These are phyloP conservation scores for Leishmania gerbilli DNA, from an alignment of 208 protist species.

Conservation along the genomic window DNA sequence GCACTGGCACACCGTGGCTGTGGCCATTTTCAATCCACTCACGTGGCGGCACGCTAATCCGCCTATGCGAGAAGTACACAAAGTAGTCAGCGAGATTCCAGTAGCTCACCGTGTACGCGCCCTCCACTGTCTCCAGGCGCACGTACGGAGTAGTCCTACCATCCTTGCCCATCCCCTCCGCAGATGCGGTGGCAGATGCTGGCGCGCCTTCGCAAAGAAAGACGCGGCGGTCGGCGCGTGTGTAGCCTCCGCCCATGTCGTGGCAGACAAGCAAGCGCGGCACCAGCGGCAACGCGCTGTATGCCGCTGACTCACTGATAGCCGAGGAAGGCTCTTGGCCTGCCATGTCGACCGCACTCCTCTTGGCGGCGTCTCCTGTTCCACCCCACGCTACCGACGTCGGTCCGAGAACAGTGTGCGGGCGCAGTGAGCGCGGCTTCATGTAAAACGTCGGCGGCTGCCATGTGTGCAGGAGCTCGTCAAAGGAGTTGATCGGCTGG, in stretches of 20 bases:
- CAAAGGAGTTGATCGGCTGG: constrained; percentile 39
- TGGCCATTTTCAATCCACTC: constrained; percentile 83
- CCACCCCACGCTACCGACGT: constrained; percentile 1
- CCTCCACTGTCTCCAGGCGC: constrained; percentile 20
- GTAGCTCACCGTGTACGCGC: constrained; percentile 66
- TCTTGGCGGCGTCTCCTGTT: not conserved
- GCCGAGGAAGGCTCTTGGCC: not conserved
- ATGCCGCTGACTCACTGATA: not conserved
- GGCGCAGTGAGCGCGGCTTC: constrained; percentile 13
- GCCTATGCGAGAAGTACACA: constrained; percentile 90
- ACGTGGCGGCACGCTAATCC: constrained; percentile 79
- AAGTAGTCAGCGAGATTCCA: constrained; percentile 82
- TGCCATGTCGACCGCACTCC: not conserved
- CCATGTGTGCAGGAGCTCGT: constrained; percentile 30
- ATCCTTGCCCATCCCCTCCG: not conserved
- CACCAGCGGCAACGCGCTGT: not conserved
- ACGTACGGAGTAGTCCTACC: not conserved
- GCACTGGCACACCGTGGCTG: constrained; percentile 71
- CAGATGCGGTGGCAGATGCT: not conserved
- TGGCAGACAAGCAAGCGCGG: constrained; percentile 75
- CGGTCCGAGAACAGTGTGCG: not conserved
- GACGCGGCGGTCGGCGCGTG: constrained; percentile 36
- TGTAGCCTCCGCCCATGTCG: constrained; percentile 79
- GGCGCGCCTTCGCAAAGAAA: constrained; percentile 32
- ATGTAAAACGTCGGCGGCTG: constrained; percentile 20